Base-by-base conservation (phyloP, 441 rosid genomes). In the Breynia disticha region DNA sequence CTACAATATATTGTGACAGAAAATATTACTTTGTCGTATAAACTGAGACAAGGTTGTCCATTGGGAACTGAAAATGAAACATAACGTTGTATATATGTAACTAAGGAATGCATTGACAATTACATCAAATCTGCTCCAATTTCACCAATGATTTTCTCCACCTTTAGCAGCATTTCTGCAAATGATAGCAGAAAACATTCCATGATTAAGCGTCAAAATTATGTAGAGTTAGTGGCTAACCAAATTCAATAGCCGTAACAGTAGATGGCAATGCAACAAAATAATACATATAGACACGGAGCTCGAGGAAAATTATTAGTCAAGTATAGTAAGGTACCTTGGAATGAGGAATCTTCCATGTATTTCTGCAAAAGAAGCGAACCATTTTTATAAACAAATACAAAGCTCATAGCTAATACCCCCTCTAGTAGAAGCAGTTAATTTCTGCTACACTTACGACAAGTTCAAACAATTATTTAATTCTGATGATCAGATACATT, bases 301-400 rank as follows among this genome's bases (percentile, higher is more conserved):
- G n/a, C n/a, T n/a, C n/a, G n/a, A n/a, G n/a, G n/a, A n/a, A n/a
- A n/a, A n/a, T n/a, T n/a, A n/a, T n/a, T n/a, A n/a, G n/a, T n/a
- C n/a, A n/a, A n/a, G n/a, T n/a, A n/a, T n/a, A n/a, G n/a, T n/a
- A n/a, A n/a, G n/a, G n/a, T 64, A 87, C 95, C 97, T 68, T 81
- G 91, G 76, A 87, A 87, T 43, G 86, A 70, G 37, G 91, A 72
- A 76, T 87, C 95, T 62, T 79, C 89, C 91, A 87, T 84, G 69
- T 69, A 84, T 62, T 60, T 81, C 95, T 87, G 83, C 71, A 59
- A 62, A 60, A 56, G 69, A 55, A 68, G 59, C 58, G 46, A 59
- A 65, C 4, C 37, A 66, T 46, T 16, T 51, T 15, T 14, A 18
- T 58, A 47, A 19, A 35, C 51, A 24, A 24, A 7, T 24, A 24